Base-by-base conservation (phyloP, 805 yeast genomes). In the Saccharomycopsis fodiens region DNA sequence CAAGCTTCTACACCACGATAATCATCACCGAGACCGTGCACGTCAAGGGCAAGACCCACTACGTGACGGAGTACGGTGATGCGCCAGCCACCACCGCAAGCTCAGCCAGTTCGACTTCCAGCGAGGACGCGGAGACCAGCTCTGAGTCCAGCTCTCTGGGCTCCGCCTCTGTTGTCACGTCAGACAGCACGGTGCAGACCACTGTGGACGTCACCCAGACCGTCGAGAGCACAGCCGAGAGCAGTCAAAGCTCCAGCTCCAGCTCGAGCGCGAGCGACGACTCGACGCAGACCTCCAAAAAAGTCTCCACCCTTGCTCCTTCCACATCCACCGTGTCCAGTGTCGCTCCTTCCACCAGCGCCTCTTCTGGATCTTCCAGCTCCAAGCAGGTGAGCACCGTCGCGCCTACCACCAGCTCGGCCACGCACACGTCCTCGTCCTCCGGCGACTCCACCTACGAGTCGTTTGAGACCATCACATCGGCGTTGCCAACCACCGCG, bases 1-100 rank as follows among this genome's bases (percentile, higher is more conserved):
- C 53, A 13, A 50, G 53, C 22, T 50, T 44, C 20, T 50, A 47
- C 39, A 50, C 53, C 25, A 50, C 53, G 7, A 44, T 50, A 10
- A 44, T 50, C 13, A 36, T 50, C 25, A 50, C 53, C 2, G 39
- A 46, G 17, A 50, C 53, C 4, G 46, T 50, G 36, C 53, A 50
- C 19, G 41, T 39, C 10, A 29, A 41, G 17, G 53, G 53, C 8
- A 35, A 35, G 6, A 50, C 53, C 12, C 38, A 39, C 4, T 47
- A 47, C 23, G 41, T 50, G 23, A 50, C 53, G 13, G 20, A 29
- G 22, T 48, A 48, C 30, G 52, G 52, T 3, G 31, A 15, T 30
- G 30, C 51, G 8, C 46, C 51, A 32, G 20, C 46, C 3, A 10
- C 40, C 3, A 29, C 39, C 15, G 31, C 32, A 5, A 5, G 39